phyloP scores from a whole-genome alignment of 1,139 yeast species.

The Blastobotrys apis region DNA sequence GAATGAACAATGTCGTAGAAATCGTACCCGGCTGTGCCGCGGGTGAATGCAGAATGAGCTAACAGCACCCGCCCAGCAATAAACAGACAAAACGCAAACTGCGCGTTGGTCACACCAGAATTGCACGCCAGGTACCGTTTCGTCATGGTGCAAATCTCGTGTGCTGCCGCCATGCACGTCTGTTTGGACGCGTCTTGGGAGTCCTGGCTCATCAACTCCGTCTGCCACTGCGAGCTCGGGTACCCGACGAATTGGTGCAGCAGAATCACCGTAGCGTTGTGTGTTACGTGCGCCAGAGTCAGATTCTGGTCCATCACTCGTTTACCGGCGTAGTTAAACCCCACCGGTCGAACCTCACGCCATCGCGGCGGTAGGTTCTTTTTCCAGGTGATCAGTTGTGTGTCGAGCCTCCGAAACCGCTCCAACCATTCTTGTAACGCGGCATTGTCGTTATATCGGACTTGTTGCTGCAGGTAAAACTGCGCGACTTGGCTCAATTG shows the following conservation, averaged over 20 bases:
- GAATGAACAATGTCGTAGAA: slow-evolving; percentile 4
- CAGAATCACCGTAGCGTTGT: slow-evolving; percentile 16
- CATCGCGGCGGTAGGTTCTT: slow-evolving; percentile 14
- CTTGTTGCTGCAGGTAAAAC: slow-evolving; percentile 8
- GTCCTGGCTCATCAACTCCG: slow-evolving; percentile 2
- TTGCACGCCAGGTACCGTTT: slow-evolving; percentile 9
- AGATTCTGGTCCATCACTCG: slow-evolving; percentile 18
- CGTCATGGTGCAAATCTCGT: slow-evolving; percentile 16
- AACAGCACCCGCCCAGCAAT: slow-evolving; percentile 17
- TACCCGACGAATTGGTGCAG: slow-evolving; percentile 18
- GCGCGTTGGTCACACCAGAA: slow-evolving; percentile 16
- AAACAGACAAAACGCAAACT: slow-evolving; percentile 21
- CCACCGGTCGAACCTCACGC: slow-evolving; percentile 5
- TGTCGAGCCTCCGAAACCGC: slow-evolving; percentile 6
- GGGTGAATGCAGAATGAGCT: slow-evolving; percentile 12
- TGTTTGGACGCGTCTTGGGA: slow-evolving; percentile 6
- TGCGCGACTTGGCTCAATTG: slow-evolving; percentile 8
- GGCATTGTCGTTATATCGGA: slow-evolving; percentile 1
- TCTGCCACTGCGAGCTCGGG: slow-evolving; percentile 10
- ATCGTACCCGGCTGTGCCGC: background rate
- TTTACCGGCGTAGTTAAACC: background rate
- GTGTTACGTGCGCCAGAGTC: slow-evolving; percentile 19
- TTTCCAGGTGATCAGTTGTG: slow-evolving; percentile 14
- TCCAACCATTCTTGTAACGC: slow-evolving; percentile 1
- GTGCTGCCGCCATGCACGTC: slow-evolving; percentile 13